Conservation (phyloP, 306 rosid genomes). For the Citrullus colocynthis region DNA sequence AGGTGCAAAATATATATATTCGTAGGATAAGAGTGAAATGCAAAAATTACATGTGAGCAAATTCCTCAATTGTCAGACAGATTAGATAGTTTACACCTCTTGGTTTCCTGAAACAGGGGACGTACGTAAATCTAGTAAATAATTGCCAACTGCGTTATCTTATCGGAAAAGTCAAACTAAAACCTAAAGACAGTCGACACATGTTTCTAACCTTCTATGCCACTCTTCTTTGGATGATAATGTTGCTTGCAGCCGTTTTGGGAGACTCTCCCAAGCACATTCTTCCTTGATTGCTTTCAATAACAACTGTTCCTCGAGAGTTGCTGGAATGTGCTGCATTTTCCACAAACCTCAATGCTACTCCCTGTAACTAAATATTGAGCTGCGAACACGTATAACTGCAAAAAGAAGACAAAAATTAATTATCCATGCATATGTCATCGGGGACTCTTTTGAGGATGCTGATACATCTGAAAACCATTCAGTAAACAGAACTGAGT, state of each 20-base stretch:
- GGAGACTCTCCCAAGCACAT: slow-evolving; percentile 73
- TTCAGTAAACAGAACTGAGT: background rate
- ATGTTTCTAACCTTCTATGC: slow-evolving; percentile 49
- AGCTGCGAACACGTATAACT: background rate
- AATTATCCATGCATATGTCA: background rate
- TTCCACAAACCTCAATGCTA: slow-evolving; percentile 17
- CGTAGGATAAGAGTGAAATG: background rate
- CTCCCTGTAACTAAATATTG: slow-evolving; percentile 9
- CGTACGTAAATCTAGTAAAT: background rate
- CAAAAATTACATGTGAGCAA: background rate
- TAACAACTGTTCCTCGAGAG: slow-evolving; percentile 57
- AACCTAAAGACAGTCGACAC: background rate
- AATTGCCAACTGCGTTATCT: background rate
- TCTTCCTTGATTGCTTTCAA: slow-evolving; percentile 72
- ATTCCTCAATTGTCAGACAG: background rate
- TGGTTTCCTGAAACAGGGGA: background rate
- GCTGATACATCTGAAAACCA: background rate
- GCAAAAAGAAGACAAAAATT: background rate
- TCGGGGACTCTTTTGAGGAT: background rate
- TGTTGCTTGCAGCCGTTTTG: slow-evolving; percentile 59
- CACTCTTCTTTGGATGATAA: slow-evolving; percentile 79
- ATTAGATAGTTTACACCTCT: background rate
- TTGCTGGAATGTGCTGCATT: slow-evolving; percentile 55
- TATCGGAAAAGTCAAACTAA: background rate
- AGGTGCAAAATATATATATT: background rate